Percentiles rank a stretch among this genome's conserved stretches.
Conservation (phyloP, 305 asterid species). For the Withania somnifera region DNA sequence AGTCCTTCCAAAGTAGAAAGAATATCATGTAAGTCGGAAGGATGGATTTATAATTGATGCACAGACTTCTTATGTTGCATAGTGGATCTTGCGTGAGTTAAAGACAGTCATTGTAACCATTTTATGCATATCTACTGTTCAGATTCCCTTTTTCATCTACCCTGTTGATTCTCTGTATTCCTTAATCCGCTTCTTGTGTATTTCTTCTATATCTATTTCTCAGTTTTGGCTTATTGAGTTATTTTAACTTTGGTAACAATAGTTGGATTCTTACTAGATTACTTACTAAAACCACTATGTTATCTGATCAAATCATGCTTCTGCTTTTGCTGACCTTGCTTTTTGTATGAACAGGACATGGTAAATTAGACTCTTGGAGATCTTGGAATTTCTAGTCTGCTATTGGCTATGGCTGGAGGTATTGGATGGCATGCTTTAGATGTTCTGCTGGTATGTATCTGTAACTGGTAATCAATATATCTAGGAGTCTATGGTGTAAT, state of each 20-base stretch:
- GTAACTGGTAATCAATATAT: neutral
- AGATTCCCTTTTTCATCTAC: neutral
- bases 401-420: slow-evolving; percentile 90
- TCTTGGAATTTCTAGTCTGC: slow-evolving; percentile 77
- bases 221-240: neutral
- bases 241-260: neutral
- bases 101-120: neutral
- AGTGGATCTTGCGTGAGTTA: neutral
- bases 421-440: slow-evolving; percentile 94
- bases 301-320: slow-evolving; percentile 3
- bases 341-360: slow-evolving; percentile 58
- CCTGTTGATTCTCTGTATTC: neutral
- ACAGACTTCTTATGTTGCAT: neutral
- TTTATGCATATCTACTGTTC: neutral
- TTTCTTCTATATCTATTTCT: neutral
- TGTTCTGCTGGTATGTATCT: slow-evolving; percentile 39
- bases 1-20: neutral
- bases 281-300: neutral
- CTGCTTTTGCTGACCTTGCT: slow-evolving; percentile 10
- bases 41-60: neutral
- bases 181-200: neutral
- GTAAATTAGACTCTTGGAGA: slow-evolving; percentile 97
- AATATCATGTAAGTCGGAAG: neutral
- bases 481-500: neutral
- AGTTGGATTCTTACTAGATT: neutral